Evolutionary conservation across 129 eudicot species (phyloP).

Genomic region (Flaveria brownii): DNA sequence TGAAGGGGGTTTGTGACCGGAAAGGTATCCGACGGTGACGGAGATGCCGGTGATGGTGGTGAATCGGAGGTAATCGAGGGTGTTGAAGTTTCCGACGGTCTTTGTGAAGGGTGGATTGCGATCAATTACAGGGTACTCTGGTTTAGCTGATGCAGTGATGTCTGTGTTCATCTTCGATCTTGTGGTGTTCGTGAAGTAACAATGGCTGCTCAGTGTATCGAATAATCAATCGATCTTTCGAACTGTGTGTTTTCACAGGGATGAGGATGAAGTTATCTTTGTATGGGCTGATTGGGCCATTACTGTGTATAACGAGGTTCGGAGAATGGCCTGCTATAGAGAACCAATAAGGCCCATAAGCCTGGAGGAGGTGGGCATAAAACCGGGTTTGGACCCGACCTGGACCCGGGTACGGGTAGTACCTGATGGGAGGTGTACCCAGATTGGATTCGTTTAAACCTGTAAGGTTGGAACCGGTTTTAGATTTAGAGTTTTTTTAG

Average conservation of each 20-base stretch:
- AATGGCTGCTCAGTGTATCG: background rate
- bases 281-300: conserved; percentile 12
- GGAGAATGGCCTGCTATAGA: too few species aligned
- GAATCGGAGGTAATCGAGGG: conserved; percentile 92
- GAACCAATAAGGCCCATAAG: too few species aligned
- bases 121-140: conserved; percentile 91
- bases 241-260: background rate
- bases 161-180: conserved; percentile 66
- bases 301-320: background rate
- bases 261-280: background rate
- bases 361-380: too few species aligned
- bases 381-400: too few species aligned
- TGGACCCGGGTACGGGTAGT: too few species aligned
- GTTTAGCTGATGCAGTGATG: conserved; percentile 84
- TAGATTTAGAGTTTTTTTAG: too few species aligned
- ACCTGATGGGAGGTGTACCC: too few species aligned
- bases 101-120: conserved; percentile 93
- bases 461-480: too few species aligned
- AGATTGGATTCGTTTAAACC: too few species aligned
- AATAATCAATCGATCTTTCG: too few species aligned
- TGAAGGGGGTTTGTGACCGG: conserved; percentile 46
- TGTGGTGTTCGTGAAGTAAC: background rate
- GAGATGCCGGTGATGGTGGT: conserved; percentile 91
- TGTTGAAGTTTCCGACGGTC: conserved; percentile 81
- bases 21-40: conserved; percentile 97